Conservation (phyloP, 2,329 filamentous ascomycete species). For the Aspergillus floridensis region DNA sequence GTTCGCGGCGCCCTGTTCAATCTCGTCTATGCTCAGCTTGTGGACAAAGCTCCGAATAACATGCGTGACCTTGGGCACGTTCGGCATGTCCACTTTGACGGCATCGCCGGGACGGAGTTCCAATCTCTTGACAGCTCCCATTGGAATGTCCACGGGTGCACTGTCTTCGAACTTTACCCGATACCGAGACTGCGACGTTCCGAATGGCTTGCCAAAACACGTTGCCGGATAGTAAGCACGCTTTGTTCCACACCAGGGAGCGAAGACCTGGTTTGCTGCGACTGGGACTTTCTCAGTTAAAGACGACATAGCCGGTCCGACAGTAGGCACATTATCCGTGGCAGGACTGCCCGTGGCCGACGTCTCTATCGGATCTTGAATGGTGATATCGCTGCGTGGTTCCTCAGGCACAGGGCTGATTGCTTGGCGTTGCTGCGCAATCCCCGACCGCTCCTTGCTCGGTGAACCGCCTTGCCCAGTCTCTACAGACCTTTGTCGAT, state of each 20-base stretch:
- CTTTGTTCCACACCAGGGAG: slow-evolving; percentile 56
- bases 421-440: slow-evolving; percentile 12
- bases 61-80: slow-evolving; percentile 44
- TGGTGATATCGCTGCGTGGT: slow-evolving; percentile 3
- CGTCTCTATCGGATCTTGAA: slow-evolving; percentile 14
- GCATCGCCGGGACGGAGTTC: slow-evolving; percentile 46
- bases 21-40: slow-evolving; percentile 31
- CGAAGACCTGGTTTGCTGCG: slow-evolving; percentile 55
- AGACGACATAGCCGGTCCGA: background rate
- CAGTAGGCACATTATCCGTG: background rate
- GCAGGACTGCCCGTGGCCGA: slow-evolving; percentile 5
- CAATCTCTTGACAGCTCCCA: slow-evolving; percentile 42
- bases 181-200: slow-evolving; percentile 42
- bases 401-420: slow-evolving; percentile 15
- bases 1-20: slow-evolving; percentile 22
- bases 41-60: slow-evolving; percentile 43
- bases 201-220: slow-evolving; percentile 50
- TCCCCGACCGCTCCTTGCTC: slow-evolving; percentile 3
- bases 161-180: slow-evolving; percentile 48
- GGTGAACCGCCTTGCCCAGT: background rate
- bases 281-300: slow-evolving; percentile 27
- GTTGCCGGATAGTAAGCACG: slow-evolving; percentile 60
- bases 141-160: slow-evolving; percentile 39
- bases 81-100: slow-evolving; percentile 47
- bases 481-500: background rate